phyloP scores from a whole-genome alignment of 495 filamentous ascomycete species.

The Penicillium chermesinum region DNA sequence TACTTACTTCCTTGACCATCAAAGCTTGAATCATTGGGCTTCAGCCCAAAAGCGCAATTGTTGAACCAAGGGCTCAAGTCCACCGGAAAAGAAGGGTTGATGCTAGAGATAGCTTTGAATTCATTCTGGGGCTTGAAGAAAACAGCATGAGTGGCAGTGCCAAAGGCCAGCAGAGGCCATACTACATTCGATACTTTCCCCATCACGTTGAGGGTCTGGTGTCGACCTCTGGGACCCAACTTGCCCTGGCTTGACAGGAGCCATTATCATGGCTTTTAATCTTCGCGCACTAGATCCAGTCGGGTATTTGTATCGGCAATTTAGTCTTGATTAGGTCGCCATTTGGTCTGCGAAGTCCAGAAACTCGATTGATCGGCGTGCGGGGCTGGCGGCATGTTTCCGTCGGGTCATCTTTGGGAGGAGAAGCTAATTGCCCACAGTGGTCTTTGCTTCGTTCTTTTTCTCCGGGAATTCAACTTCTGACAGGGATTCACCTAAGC shows the following conservation, averaged over 20 bases:
- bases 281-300: neutral
- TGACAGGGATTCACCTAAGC: no score
- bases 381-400: neutral
- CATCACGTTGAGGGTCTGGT: neutral
- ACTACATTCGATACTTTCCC: neutral
- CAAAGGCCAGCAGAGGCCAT: neutral
- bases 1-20: slow-evolving; percentile 29
- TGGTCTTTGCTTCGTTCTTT: no score
- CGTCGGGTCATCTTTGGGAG: no score
- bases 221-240: no score
- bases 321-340: neutral
- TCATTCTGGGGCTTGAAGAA: slow-evolving; percentile 26
- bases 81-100: slow-evolving; percentile 16
- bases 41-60: slow-evolving; percentile 41
- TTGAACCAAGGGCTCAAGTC: slow-evolving; percentile 35
- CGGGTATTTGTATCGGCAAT: slow-evolving; percentile 9
- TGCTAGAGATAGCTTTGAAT: slow-evolving; percentile 5
- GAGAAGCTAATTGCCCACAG: no score
- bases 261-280: neutral
- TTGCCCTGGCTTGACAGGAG: no score
- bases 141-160: slow-evolving; percentile 1
- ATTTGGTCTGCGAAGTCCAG: no score
- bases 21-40: slow-evolving; percentile 38
- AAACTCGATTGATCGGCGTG: neutral
- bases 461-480: no score